Conservation (phyloP, 176 grass and related monocot genomes). For the Phyllostachys edulis region DNA sequence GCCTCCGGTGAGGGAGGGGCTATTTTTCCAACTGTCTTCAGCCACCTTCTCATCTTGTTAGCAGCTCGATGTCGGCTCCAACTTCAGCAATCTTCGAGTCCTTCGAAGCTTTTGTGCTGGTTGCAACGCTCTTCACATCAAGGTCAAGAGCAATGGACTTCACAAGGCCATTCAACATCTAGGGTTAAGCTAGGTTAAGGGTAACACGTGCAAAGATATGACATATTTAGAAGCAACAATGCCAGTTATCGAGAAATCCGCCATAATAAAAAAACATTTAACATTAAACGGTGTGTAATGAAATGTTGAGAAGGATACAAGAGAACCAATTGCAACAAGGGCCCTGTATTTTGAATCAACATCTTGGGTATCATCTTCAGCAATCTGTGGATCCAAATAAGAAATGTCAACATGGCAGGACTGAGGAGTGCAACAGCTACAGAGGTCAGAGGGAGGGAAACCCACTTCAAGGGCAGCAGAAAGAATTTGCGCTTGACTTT, state of each 20-base stretch:
- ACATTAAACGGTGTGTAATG: background rate
- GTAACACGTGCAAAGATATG: conserved; percentile 1
- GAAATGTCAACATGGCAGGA: conserved; percentile 33
- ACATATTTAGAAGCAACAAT: background rate
- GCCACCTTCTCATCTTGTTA: conserved; percentile 52
- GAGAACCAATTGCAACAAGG: conserved; percentile 81
- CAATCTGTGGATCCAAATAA: conserved; percentile 61
- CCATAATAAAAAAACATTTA: background rate
- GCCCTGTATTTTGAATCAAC: conserved; percentile 76
- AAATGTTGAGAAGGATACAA: conserved; percentile 75
- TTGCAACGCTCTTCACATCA: conserved; percentile 69
- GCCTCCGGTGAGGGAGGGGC: background rate
- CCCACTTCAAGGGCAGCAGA: conserved; percentile 81
- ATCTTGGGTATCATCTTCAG: conserved; percentile 80
- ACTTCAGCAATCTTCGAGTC: conserved; percentile 81
- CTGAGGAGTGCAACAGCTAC: background rate
- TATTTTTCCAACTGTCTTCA: background rate
- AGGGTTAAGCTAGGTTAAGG: conserved; percentile 49
- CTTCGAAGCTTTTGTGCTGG: conserved; percentile 62
- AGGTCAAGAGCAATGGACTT: conserved; percentile 92
- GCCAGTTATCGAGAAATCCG: background rate
- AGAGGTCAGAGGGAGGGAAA: background rate
- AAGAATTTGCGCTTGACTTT: conserved; percentile 87
- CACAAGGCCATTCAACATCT: conserved; percentile 87
- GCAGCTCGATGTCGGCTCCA: conserved; percentile 67